Evolutionary conservation across 2,329 filamentous ascomycete species (phyloP).

Genomic region (Podosphaera xanthii): DNA sequence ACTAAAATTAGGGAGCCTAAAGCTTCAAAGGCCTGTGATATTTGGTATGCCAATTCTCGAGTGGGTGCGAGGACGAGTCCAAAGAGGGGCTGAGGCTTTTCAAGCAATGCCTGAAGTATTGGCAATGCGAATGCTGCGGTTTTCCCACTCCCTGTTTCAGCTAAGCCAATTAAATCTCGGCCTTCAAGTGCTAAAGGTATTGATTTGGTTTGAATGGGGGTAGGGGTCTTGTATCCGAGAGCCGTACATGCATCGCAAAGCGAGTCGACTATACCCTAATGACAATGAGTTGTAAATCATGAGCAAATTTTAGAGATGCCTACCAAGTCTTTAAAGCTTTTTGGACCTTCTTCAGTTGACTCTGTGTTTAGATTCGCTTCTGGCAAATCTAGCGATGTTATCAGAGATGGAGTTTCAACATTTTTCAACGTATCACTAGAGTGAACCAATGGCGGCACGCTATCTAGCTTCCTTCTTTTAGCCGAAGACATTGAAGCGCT

Average conservation of each 20-base stretch:
- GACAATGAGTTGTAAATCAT: neutral
- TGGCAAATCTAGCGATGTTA: constrained; percentile 4
- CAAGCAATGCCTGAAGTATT: constrained; percentile 74
- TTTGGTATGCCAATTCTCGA: constrained; percentile 80
- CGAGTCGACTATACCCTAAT: constrained; percentile 56
- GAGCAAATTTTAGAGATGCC: constrained; percentile 1
- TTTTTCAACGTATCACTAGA: constrained; percentile 7
- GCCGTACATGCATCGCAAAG: constrained; percentile 72
- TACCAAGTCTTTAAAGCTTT: constrained; percentile 27
- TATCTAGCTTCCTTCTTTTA: constrained; percentile 15
- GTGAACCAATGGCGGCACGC: constrained; percentile 6
- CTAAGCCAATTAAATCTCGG: constrained; percentile 76
- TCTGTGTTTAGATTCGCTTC: constrained; percentile 7
- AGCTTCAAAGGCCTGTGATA: constrained; percentile 67
- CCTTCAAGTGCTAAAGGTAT: constrained; percentile 62
- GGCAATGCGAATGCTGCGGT: constrained; percentile 87
- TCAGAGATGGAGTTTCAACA: constrained; percentile 2
- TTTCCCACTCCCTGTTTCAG: constrained; percentile 90
- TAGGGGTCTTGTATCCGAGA: constrained; percentile 66
- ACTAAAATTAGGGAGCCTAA: constrained; percentile 76
- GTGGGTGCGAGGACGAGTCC: constrained; percentile 84
- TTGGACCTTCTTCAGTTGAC: constrained; percentile 12
- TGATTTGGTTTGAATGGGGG: constrained; percentile 67
- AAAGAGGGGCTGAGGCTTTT: constrained; percentile 67
- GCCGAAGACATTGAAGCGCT: constrained; percentile 12